Evolutionary conservation across 148 eudicot species (phyloP).

Genomic region (Chenopodium quinoa): DNA sequence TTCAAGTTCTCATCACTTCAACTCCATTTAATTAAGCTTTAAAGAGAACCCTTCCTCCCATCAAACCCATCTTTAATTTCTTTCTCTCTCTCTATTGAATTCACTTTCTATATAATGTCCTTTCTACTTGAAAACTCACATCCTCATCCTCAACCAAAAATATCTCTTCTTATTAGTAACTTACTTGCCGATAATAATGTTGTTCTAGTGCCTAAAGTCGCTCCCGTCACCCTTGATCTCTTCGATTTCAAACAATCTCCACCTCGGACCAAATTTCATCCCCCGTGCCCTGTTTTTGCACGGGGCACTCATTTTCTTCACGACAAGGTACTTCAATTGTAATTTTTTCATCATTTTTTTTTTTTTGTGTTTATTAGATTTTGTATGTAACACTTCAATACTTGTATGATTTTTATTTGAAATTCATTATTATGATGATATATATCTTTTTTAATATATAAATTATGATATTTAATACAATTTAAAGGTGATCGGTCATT

Average conservation of each 20-base stretch:
- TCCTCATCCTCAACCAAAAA: conserved; percentile 32
- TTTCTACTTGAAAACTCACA: conserved; percentile 41
- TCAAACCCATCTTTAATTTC: conserved; percentile 12
- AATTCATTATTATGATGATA: too few relatives aligned
- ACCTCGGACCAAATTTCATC: conserved; percentile 5
- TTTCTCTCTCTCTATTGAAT: conserved; percentile 1
- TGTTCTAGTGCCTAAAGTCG: conserved; percentile 14
- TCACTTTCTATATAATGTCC: conserved; percentile 54
- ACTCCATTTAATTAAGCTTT: conserved; percentile 47
- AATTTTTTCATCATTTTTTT: not conserved
- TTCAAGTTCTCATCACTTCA: conserved; percentile 30
- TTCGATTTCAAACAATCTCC: conserved; percentile 14
- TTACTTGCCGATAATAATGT: not conserved
- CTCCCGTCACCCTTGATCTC: conserved; percentile 25
- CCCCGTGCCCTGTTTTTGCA: not conserved
- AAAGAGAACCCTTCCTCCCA: conserved; percentile 34
- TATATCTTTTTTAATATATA: too few relatives aligned
- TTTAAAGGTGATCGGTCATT: not conserved
- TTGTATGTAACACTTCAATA: too few relatives aligned
- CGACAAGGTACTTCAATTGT: conserved; percentile 9
- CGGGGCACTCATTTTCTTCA: not conserved
- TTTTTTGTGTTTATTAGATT: not conserved
- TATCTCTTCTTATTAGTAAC: not conserved
- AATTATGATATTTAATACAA: not conserved
- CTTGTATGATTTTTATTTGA: too few relatives aligned